A percentile compares a stretch with the other conserved stretches of the same genome.
Conservation (phyloP, 805 yeast genomes). For the Barnettozyma siamensis region DNA sequence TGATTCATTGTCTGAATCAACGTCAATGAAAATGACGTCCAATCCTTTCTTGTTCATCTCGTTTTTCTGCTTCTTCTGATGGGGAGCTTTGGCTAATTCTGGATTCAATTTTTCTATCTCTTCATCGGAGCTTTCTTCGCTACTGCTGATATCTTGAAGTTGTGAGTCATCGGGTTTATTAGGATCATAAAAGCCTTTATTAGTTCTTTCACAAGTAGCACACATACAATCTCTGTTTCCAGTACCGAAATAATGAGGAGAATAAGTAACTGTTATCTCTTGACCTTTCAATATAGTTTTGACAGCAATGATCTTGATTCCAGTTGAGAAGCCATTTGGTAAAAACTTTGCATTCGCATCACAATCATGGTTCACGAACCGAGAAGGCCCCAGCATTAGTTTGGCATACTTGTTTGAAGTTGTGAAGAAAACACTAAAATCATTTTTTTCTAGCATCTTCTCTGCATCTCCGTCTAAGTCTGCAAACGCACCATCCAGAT, state of each 20-base stretch:
- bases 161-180: slow-evolving; percentile 4
- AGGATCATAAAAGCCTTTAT: slow-evolving; percentile 27
- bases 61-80: background rate
- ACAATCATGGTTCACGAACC: slow-evolving; percentile 46
- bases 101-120: slow-evolving; percentile 1
- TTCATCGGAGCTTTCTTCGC: slow-evolving; percentile 1
- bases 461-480: slow-evolving; percentile 30
- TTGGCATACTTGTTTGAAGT: slow-evolving; percentile 27
- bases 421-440: slow-evolving; percentile 38
- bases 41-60: background rate
- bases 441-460: slow-evolving; percentile 28
- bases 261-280: slow-evolving; percentile 40
- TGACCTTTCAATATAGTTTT: slow-evolving; percentile 36
- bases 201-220: slow-evolving; percentile 34
- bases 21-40: slow-evolving; percentile 1
- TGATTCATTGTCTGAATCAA: slow-evolving; percentile 4
- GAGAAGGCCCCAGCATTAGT: slow-evolving; percentile 42
- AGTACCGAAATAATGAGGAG: slow-evolving; percentile 38
- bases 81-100: background rate
- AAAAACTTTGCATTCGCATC: slow-evolving; percentile 36
- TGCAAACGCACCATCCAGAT: slow-evolving; percentile 34
- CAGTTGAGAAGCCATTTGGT: slow-evolving; percentile 20
- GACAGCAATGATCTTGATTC: slow-evolving; percentile 29
- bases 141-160: slow-evolving; percentile 5
- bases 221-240: slow-evolving; percentile 39